Evolutionary conservation across 2,329 filamentous ascomycete species (phyloP).

Genomic region (Trichoderma koningiopsis): DNA sequence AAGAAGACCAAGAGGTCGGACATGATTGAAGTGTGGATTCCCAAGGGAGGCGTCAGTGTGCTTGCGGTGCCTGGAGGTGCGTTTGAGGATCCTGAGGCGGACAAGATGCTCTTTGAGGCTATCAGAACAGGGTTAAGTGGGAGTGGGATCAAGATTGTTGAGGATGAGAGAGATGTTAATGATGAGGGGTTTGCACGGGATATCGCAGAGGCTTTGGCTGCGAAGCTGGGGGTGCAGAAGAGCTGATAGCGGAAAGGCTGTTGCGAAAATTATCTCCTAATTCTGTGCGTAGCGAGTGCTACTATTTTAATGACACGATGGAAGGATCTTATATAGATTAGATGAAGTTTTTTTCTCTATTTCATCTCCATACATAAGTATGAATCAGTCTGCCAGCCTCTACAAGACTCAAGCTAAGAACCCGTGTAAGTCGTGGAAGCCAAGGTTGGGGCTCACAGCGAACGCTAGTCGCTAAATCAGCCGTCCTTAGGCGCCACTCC

Average conservation of each 20-base stretch:
- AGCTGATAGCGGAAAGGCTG: background rate
- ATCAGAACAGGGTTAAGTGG: constrained; percentile 52
- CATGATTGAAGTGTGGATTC: constrained; percentile 59
- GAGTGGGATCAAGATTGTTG: constrained; percentile 51
- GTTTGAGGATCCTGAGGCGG: constrained; percentile 52
- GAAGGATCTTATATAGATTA: background rate
- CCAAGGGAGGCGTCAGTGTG: constrained; percentile 62
- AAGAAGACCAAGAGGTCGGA: constrained; percentile 42
- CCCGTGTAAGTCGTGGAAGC: background rate
- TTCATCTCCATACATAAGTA: background rate
- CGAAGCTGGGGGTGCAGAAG: constrained; percentile 33
- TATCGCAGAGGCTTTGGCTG: constrained; percentile 47
- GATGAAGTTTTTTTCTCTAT: background rate
- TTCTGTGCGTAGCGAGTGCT: background rate
- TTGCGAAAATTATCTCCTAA: background rate
- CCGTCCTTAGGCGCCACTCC: background rate
- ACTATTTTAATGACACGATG: background rate
- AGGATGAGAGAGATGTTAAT: constrained; percentile 57
- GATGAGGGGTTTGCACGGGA: constrained; percentile 53
- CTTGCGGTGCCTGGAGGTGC: constrained; percentile 55
- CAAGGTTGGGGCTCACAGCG: background rate
- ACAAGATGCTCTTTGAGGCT: constrained; percentile 55
- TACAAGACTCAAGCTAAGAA: background rate
- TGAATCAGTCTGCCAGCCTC: background rate
- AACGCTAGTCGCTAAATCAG: background rate